Base-by-base conservation (phyloP, 139 green algal species). In the Eudorina sp. region DNA sequence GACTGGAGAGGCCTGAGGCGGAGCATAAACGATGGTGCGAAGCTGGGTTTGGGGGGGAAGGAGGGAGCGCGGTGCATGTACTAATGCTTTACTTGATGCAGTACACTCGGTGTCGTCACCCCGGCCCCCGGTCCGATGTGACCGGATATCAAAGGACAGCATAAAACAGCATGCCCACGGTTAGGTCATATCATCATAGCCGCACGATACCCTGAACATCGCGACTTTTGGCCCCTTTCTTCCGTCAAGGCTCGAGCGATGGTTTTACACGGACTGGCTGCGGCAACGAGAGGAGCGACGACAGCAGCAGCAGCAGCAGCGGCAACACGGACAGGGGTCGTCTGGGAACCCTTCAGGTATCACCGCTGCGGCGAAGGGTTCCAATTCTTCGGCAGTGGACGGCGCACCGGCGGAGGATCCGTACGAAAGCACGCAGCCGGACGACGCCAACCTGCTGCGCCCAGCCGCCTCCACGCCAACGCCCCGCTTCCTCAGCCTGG, bases 191-290 rank as follows among this genome's bases (percentile, higher is more conserved):
- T n/a, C n/a, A n/a, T n/a, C n/a, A n/a, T n/a, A n/a, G n/a, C n/a
- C n/a, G n/a, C n/a, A n/a, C n/a, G n/a, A n/a, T n/a, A n/a, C n/a
- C n/a, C n/a, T n/a, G n/a, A n/a, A n/a, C n/a, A n/a, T n/a, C n/a
- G n/a, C n/a, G n/a, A n/a, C n/a, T n/a, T n/a, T n/a, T n/a, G n/a
- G n/a, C n/a, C n/a, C n/a, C n/a, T n/a, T n/a, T n/a, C n/a, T n/a
- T 14, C 40, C 38, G 7, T 38, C 8, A 48, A 74, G 48, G n/a
- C 31, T 89, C 1, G 80, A 92, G 73, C 46, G 72, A 18, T 92
- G 90, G 90, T 92, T 92, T 41, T 92, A 92, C 85, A 89, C 80
- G 3, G 90, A 90, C 53, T 90, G 85, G 90, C 60, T 90, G 60
- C 53, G 31, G 79, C 60, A 62, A 41, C 79, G 79, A 9, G 29